Evolutionary conservation across 192 early-diverging fungal genomes (phyloP).

Genomic region (Coemansia sp.): DNA sequence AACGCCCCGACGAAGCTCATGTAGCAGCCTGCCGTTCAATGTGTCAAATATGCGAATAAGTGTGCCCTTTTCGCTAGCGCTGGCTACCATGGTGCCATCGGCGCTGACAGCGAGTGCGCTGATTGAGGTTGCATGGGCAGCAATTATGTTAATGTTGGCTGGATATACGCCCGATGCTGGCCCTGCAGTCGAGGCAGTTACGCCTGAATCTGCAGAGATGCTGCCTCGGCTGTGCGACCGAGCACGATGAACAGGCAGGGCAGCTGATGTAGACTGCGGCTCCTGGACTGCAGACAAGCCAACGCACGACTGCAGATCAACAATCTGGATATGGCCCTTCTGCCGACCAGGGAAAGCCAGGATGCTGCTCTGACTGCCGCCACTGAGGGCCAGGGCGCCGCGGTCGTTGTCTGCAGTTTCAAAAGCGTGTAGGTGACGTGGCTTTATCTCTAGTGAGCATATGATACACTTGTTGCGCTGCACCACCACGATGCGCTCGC

Average conservation of each 20-base stretch:
- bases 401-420: slow-evolving; percentile 79
- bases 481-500: slow-evolving; percentile 77
- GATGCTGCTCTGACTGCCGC: slow-evolving; percentile 64
- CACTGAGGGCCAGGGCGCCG: slow-evolving; percentile 69
- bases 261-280: background rate
- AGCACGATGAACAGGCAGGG: slow-evolving; percentile 19
- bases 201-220: slow-evolving; percentile 34
- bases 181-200: slow-evolving; percentile 26
- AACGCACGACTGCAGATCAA: slow-evolving; percentile 67
- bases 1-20: slow-evolving; percentile 85
- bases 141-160: slow-evolving; percentile 73
- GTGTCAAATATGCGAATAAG: slow-evolving; percentile 88
- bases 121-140: slow-evolving; percentile 77
- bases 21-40: slow-evolving; percentile 65
- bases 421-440: slow-evolving; percentile 74
- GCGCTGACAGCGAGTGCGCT: slow-evolving; percentile 76
- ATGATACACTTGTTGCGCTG: slow-evolving; percentile 77
- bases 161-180: slow-evolving; percentile 41
- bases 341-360: slow-evolving; percentile 82
- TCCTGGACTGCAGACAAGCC: slow-evolving; percentile 20
- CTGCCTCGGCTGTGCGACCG: slow-evolving; percentile 46
- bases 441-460: slow-evolving; percentile 70
- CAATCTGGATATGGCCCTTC: slow-evolving; percentile 83
- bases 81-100: slow-evolving; percentile 78
- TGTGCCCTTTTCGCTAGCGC: slow-evolving; percentile 87